Evolutionary conservation across 208 protist species (phyloP).

Genomic region (Leptomonas seymouri): DNA sequence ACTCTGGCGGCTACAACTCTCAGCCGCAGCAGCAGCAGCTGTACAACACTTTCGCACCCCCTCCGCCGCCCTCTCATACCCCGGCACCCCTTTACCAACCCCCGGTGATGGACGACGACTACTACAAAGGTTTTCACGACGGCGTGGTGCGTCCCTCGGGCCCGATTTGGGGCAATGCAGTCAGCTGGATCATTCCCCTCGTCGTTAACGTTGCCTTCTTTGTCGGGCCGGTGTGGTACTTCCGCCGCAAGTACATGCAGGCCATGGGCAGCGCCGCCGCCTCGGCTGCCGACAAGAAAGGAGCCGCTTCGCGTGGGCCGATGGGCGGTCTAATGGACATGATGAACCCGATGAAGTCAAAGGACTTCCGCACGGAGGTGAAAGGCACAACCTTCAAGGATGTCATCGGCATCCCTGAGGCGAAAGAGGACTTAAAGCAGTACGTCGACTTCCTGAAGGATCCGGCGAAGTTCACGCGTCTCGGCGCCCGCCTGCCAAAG

Average conservation of each 20-base stretch:
- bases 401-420: conserved; percentile 97
- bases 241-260: conserved; percentile 86
- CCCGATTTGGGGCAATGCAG: conserved; percentile 67
- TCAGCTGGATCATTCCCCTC: conserved; percentile 80
- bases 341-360: conserved; percentile 94
- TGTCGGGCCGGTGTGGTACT: conserved; percentile 88
- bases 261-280: conserved; percentile 52
- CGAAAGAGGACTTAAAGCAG: conserved; percentile 98
- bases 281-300: conserved; percentile 43
- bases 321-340: conserved; percentile 91
- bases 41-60: conserved; percentile 14
- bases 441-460: conserved; percentile 99
- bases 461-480: conserved; percentile 94
- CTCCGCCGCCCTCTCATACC: not conserved
- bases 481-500: conserved; percentile 97
- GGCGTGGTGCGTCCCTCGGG: conserved; percentile 75
- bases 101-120: conserved; percentile 70
- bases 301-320: conserved; percentile 30
- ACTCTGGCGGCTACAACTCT: conserved; percentile 16
- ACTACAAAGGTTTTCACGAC: conserved; percentile 92
- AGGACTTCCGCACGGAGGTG: conserved; percentile 86
- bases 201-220: conserved; percentile 88
- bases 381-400: conserved; percentile 93
- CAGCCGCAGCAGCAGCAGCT: conserved; percentile 31
- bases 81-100: conserved; percentile 27